Conservation (phyloP, 176 grass and related monocot species). For the Poa annua region DNA sequence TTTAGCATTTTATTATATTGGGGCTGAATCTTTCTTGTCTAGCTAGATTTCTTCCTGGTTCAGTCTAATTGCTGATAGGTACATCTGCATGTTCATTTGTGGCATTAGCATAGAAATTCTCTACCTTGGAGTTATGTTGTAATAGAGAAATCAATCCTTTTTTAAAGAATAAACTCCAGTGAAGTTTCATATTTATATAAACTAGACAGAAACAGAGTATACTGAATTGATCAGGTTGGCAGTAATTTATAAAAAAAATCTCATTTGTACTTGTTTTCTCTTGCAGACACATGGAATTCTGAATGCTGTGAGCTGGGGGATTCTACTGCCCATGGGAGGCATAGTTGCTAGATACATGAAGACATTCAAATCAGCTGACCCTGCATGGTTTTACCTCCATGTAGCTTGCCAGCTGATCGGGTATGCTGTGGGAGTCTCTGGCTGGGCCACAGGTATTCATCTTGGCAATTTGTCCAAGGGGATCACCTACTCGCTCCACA, state of each 20-base stretch:
- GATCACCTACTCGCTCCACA: constrained; percentile 63
- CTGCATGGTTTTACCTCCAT: constrained; percentile 89
- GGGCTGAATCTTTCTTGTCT: not conserved
- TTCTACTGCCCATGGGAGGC: constrained; percentile 74
- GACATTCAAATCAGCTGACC: constrained; percentile 73
- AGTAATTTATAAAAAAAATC: not conserved
- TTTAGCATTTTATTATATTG: not conserved
- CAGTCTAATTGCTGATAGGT: not conserved
- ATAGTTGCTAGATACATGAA: constrained; percentile 77
- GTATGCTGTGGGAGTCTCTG: constrained; percentile 76
- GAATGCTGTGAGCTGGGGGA: constrained; percentile 86
- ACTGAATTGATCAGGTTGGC: not conserved
- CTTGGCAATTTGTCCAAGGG: constrained; percentile 84
- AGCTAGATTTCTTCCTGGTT: constrained; percentile 30
- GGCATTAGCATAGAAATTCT: not conserved
- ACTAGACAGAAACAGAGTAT: not conserved
- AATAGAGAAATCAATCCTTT: not conserved
- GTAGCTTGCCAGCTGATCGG: constrained; percentile 68
- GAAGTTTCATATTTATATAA: not conserved
- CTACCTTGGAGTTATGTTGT: not conserved
- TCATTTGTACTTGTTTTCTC: constrained; percentile 9
- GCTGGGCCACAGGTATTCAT: constrained; percentile 80
- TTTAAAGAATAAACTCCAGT: not conserved
- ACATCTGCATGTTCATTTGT: not conserved
- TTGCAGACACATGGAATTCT: constrained; percentile 76